Conservation (phyloP, 2,329 filamentous ascomycete species). For the Fusarium praegraminearum region DNA sequence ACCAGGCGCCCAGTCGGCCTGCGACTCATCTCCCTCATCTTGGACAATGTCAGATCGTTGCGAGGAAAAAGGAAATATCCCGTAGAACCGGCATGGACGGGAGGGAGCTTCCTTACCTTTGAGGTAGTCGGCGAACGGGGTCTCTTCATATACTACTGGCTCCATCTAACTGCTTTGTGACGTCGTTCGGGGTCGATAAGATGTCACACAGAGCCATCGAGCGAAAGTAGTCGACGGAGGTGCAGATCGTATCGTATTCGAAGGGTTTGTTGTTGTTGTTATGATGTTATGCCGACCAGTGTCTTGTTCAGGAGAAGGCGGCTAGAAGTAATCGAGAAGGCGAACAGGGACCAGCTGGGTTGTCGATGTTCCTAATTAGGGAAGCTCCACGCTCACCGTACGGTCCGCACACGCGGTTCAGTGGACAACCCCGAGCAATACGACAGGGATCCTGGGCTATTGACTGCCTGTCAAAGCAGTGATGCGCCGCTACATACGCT, state of each 20-base stretch:
- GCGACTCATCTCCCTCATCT: constrained; percentile 63
- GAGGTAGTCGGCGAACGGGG: constrained; percentile 88
- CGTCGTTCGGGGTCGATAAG: constrained; percentile 46
- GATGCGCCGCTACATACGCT: constrained; percentile 22
- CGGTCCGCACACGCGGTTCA: constrained; percentile 35
- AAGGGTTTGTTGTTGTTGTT: constrained; percentile 17
- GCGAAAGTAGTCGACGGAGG: constrained; percentile 29
- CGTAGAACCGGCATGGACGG: neutral
- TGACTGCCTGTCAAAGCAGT: constrained; percentile 25
- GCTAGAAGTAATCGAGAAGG: constrained; percentile 35
- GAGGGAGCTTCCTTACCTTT: constrained; percentile 70
- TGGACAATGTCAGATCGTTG: constrained; percentile 17
- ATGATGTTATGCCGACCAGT: constrained; percentile 20
- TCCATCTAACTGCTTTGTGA: constrained; percentile 69
- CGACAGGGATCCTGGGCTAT: constrained; percentile 28
- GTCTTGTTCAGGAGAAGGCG: constrained; percentile 42
- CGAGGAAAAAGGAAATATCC: neutral
- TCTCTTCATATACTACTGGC: constrained; percentile 86
- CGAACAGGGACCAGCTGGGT: constrained; percentile 43
- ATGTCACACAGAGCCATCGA: constrained; percentile 50
- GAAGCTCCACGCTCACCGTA: constrained; percentile 45
- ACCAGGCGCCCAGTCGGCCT: constrained; percentile 60
- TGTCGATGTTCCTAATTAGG: constrained; percentile 44
- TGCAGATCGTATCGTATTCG: constrained; percentile 20
- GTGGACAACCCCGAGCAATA: constrained; percentile 28